These are phyloP conservation scores for Backusella liffmaniae DNA, from an alignment of 192 early-diverging fungal species.

Conservation along the genomic window DNA sequence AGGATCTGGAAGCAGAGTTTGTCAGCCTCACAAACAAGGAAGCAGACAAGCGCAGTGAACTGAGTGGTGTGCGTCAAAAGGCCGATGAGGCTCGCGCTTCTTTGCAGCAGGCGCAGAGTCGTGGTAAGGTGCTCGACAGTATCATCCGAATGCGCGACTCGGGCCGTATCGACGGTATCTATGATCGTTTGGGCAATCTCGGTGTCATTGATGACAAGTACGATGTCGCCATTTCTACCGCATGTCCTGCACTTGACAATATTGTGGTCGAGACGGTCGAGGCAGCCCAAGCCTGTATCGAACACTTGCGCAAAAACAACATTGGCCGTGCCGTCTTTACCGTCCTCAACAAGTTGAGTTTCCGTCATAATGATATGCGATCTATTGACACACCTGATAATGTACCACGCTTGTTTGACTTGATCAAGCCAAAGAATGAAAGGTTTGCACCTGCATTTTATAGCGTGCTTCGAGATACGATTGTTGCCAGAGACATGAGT, in stretches of 20 bases:
- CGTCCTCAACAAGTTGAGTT: constrained; percentile 72
- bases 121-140: constrained; percentile 65
- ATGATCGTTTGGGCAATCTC: constrained; percentile 91
- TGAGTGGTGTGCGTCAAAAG: constrained; percentile 53
- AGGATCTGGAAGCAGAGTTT: neutral
- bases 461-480: constrained; percentile 79
- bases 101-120: constrained; percentile 61
- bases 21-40: constrained; percentile 9
- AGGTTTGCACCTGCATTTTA: constrained; percentile 84
- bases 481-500: constrained; percentile 80
- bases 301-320: constrained; percentile 81
- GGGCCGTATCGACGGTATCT: constrained; percentile 75
- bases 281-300: constrained; percentile 84
- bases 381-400: constrained; percentile 70
- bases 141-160: constrained; percentile 69
- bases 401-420: constrained; percentile 87
- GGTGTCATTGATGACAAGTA: constrained; percentile 92
- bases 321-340: constrained; percentile 87
- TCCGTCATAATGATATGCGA: constrained; percentile 34
- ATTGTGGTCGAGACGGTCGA: constrained; percentile 93
- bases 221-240: constrained; percentile 94
- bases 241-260: constrained; percentile 77
- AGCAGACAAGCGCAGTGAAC: constrained; percentile 34
- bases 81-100: constrained; percentile 69
- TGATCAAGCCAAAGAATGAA: constrained; percentile 74